Conservation (phyloP, 495 filamentous ascomycete genomes). For the Aspergillus homomorphus region DNA sequence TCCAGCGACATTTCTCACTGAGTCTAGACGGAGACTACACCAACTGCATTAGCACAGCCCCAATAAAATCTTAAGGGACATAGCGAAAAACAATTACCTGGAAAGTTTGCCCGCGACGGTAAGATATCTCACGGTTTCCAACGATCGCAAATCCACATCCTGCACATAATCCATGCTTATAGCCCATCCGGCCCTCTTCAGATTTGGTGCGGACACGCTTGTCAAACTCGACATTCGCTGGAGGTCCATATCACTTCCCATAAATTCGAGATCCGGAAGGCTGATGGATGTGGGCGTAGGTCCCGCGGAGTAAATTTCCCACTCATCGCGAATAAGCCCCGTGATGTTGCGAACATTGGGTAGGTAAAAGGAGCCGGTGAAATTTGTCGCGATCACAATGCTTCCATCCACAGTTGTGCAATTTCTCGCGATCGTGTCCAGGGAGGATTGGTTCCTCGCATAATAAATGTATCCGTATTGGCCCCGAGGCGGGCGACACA, state of each 20-base stretch:
- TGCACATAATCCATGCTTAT: not conserved
- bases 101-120: not conserved
- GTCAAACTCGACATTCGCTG: not conserved
- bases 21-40: not conserved
- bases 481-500: not conserved
- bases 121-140: not conserved
- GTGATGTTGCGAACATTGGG: constrained; percentile 3
- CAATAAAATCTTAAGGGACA: not conserved
- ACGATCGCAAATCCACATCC: not conserved
- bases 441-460: not conserved
- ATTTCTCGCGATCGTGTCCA: not conserved
- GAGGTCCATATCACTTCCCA: not conserved
- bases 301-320: no score
- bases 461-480: not conserved
- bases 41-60: not conserved
- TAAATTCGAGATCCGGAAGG: not conserved
- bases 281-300: not conserved
- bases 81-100: no score
- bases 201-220: not conserved
- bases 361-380: not conserved
- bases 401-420: not conserved
- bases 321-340: not conserved
- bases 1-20: not conserved
- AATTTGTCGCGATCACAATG: not conserved
- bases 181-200: not conserved